phyloP scores from a whole-genome alignment of 768 basidiomycete species.

The Pulveroboletus sp. region DNA sequence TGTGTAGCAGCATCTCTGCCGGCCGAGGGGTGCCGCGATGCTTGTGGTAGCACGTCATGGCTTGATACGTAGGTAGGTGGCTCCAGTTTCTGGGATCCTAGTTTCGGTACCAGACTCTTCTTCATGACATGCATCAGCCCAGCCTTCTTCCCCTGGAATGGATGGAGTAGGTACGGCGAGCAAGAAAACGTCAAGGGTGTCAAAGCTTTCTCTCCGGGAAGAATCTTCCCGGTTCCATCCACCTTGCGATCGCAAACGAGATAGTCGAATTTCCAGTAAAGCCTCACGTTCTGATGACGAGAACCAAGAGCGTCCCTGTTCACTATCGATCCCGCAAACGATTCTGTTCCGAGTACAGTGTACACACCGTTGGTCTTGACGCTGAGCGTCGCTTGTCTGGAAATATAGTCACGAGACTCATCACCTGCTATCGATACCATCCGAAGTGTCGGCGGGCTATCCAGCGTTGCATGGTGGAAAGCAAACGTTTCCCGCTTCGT shows the following conservation, averaged over 20 bases:
- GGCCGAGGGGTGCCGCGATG: conserved; percentile 1
- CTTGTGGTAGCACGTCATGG: background rate
- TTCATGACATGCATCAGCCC: conserved; percentile 66
- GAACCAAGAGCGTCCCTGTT: conserved; percentile 15
- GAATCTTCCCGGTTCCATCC: conserved; percentile 40
- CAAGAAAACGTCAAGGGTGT: conserved; percentile 75
- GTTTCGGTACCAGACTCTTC: conserved; percentile 64
- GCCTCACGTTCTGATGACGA: conserved; percentile 33
- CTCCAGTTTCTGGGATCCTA: conserved; percentile 57
- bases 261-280: conserved; percentile 80
- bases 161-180: conserved; percentile 57
- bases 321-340: conserved; percentile 19
- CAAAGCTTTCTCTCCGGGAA: conserved; percentile 65
- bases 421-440: conserved; percentile 63
- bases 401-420: conserved; percentile 68
- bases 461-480: conserved; percentile 72
- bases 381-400: conserved; percentile 66
- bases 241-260: conserved; percentile 57
- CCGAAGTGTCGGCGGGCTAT: conserved; percentile 62
- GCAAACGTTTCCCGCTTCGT: conserved; percentile 50
- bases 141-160: conserved; percentile 60
- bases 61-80: conserved; percentile 31
- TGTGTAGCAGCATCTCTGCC: conserved; percentile 8
- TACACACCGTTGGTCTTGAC: conserved; percentile 74
- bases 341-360: conserved; percentile 64